Percentiles rank a stretch among this genome's conserved stretches.
These are phyloP conservation scores for Lithocarpus polystachyus DNA, from an alignment of 306 rosid genomes.

Conservation along the genomic window DNA sequence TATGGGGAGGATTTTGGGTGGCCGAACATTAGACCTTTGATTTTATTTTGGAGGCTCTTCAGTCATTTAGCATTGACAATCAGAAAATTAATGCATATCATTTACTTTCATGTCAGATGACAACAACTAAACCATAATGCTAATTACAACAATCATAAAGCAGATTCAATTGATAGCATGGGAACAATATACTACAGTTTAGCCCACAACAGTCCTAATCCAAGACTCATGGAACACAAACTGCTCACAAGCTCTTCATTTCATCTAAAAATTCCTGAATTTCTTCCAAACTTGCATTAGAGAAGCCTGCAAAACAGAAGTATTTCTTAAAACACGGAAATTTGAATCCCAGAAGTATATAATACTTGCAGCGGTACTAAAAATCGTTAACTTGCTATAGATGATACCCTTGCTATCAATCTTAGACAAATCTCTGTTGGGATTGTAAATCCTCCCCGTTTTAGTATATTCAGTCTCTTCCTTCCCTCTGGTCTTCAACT, in stretches of 20 bases:
- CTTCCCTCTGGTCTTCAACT: constrained; percentile 32
- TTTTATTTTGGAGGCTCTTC: background rate
- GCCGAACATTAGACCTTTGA: background rate
- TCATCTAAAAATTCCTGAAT: constrained; percentile 31
- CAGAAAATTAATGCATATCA: background rate
- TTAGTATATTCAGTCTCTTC: constrained; percentile 40
- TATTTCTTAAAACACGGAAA: background rate
- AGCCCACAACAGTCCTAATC: background rate
- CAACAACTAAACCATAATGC: background rate
- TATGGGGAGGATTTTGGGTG: too few species aligned
- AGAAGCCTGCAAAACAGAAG: constrained; percentile 52
- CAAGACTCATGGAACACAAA: constrained; percentile 7
- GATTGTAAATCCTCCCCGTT: constrained; percentile 28
- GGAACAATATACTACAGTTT: background rate
- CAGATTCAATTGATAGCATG: background rate
- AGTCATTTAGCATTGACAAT: background rate
- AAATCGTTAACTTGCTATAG: background rate
- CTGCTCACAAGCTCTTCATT: constrained; percentile 41
- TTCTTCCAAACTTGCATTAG: constrained; percentile 42
- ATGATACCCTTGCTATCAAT: constrained; percentile 41
- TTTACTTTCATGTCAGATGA: background rate
- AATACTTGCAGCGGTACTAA: constrained; percentile 10
- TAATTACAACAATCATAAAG: background rate
- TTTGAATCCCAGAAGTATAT: constrained; percentile 1
- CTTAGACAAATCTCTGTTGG: constrained; percentile 28